phyloP scores from a whole-genome alignment of 768 basidiomycete species.

The Mycena kentingensis region DNA sequence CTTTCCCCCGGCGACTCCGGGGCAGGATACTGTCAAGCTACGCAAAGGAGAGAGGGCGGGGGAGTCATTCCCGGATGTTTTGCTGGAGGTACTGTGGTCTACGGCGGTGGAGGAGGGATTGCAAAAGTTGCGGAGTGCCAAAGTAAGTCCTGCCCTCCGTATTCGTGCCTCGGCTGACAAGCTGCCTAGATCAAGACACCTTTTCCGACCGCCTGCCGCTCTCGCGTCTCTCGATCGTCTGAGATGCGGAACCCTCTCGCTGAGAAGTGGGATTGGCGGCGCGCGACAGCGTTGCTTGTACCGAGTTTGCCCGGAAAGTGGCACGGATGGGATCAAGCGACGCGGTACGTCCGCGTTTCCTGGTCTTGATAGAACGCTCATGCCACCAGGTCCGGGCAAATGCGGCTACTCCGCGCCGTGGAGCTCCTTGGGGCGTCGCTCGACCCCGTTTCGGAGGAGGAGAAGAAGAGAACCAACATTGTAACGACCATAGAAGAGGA shows the following conservation, averaged over 20 bases:
- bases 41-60: neutral
- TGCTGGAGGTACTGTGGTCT: neutral
- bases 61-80: neutral
- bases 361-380: neutral
- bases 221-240: too few relatives aligned
- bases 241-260: neutral
- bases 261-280: neutral
- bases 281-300: neutral
- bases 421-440: neutral
- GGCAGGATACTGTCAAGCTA: neutral
- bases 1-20: neutral
- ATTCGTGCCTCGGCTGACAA: neutral
- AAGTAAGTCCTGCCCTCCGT: neutral
- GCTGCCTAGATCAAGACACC: neutral
- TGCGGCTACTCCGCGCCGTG: neutral
- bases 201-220: too few relatives aligned
- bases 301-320: neutral
- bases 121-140: neutral
- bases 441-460: too few relatives aligned
- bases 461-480: neutral
- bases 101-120: conserved; percentile 4
- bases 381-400: neutral
- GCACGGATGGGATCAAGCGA: neutral
- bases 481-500: neutral
- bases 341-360: neutral